A percentile compares a stretch with the other conserved stretches of the same genome.
phyloP scores from a whole-genome alignment of 2,329 filamentous ascomycete species.

The Hyphodiscus sp. region DNA sequence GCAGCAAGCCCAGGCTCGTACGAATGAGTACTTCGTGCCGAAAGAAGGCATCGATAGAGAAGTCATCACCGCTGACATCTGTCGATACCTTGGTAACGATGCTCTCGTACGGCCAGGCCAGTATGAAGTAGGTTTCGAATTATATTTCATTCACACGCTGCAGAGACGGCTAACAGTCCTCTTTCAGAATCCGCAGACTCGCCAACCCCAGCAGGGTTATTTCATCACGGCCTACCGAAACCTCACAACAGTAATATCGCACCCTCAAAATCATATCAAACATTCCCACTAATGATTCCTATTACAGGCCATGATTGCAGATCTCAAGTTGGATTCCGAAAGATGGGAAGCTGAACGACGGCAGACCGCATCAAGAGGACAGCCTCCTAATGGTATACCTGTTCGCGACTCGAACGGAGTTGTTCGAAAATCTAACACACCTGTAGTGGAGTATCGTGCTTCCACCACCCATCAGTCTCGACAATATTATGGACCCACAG shows the following conservation, averaged over 20 bases:
- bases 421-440: conserved; percentile 31
- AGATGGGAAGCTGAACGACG: conserved; percentile 38
- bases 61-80: conserved; percentile 79
- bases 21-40: conserved; percentile 76
- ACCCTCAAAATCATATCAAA: conserved; percentile 14
- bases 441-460: conserved; percentile 30
- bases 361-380: conserved; percentile 24
- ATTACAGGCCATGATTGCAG: conserved; percentile 46
- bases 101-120: conserved; percentile 69
- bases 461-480: conserved; percentile 31
- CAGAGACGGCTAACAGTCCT: conserved; percentile 6
- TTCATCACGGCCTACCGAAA: conserved; percentile 76
- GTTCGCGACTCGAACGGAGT: conserved; percentile 26
- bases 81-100: conserved; percentile 77
- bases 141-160: neutral
- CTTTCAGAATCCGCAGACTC: conserved; percentile 45
- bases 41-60: conserved; percentile 77
- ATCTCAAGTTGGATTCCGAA: conserved; percentile 46
- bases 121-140: conserved; percentile 56
- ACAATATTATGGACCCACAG: conserved; percentile 31
- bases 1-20: conserved; percentile 40
- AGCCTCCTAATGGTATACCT: conserved; percentile 30
- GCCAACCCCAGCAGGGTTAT: conserved; percentile 62
- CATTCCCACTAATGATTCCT: conserved; percentile 14
- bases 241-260: conserved; percentile 58